A percentile compares a stretch with the other conserved stretches of the same genome.
These are phyloP conservation scores for Heterobasidion parviporum DNA, from an alignment of 1,284 basidiomycete species.

Conservation along the genomic window DNA sequence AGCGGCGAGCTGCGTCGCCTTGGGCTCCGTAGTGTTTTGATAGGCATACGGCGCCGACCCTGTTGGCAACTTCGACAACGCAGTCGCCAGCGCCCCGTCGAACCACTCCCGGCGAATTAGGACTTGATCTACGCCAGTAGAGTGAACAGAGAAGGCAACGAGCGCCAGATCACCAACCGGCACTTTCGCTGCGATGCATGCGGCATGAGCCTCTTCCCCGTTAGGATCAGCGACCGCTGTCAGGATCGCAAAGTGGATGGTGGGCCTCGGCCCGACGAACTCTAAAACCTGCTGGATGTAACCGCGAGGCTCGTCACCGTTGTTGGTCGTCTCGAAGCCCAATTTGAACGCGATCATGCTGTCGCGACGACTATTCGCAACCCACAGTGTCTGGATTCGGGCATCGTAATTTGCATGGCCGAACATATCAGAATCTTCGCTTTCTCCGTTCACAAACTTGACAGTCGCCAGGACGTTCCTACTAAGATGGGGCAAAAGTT, in stretches of 20 bases:
- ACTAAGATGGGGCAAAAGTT: slow-evolving; percentile 62
- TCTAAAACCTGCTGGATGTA: slow-evolving; percentile 75
- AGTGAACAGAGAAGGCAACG: slow-evolving; percentile 77
- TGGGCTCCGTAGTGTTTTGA: slow-evolving; percentile 21
- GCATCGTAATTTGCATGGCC: slow-evolving; percentile 77
- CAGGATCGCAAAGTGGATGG: slow-evolving; percentile 79
- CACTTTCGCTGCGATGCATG: slow-evolving; percentile 72
- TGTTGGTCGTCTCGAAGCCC: slow-evolving; percentile 52
- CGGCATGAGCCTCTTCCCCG: slow-evolving; percentile 71
- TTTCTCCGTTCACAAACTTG: slow-evolving; percentile 61
- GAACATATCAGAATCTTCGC: slow-evolving; percentile 74
- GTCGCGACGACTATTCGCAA: slow-evolving; percentile 74
- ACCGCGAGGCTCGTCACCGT: slow-evolving; percentile 36
- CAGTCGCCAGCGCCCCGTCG: slow-evolving; percentile 48
- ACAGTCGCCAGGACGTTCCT: slow-evolving; percentile 69
- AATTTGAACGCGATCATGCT: slow-evolving; percentile 75
- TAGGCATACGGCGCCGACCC: slow-evolving; percentile 15
- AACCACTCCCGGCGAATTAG: slow-evolving; percentile 78
- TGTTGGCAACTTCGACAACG: slow-evolving; percentile 57
- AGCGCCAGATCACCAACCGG: slow-evolving; percentile 67
- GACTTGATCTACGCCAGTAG: slow-evolving; percentile 75
- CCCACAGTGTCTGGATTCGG: slow-evolving; percentile 74
- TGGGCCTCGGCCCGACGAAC: slow-evolving; percentile 74
- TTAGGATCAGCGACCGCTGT: slow-evolving; percentile 71
- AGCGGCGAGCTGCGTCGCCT: slow-evolving; percentile 19